Base-by-base conservation (phyloP, 1,139 yeast species). In the Pichia sp. region DNA sequence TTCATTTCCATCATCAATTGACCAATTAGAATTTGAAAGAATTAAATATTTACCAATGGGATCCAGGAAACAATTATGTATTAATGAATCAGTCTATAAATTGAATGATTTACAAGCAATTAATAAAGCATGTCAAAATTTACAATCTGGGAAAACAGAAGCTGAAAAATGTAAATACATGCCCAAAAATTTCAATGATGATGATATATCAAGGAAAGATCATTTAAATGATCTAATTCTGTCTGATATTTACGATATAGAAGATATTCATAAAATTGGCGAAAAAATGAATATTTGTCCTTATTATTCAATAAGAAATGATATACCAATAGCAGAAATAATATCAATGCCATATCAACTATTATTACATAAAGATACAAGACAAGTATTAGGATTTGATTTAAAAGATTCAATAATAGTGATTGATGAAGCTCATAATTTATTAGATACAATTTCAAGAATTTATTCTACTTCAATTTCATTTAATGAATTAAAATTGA, bases 351-450 rank as follows among this genome's bases (percentile, higher is more conserved):
- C 98, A 0, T 90, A 90, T 59, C 97, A 89, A 59, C 71, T 88
- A 60, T 64, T 92, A 10, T 65, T 90, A 1, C 86, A 85, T 45
- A 76, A 74, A 37, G 70, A 78, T 3, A 75, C 95, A 0, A 71
- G 97, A 57, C 71, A 73, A 4, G 69, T 81, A 0, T 65, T 88
- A 44, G 78, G 80, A 1, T 63, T 90, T 5, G 73, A 81, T 44
- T 61, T 90, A 18, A 73, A 75, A 46, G 75, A 80, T 52, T 74
- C 92, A 0, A 76, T 90, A 6, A 78, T 92, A 1, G 76, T 92
- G 3, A 83, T 90, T 37, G 98, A 90, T 62, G 98, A 90, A 62
- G 97, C 97, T 0, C 98, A 90, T 62, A 90, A 90, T 61, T 68
- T 90, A 39, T 63, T 89, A 34, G 97, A 89, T 57, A 81, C 90